Base-by-base conservation (phyloP, 345 rosid species). In the Triadica sebifera region DNA sequence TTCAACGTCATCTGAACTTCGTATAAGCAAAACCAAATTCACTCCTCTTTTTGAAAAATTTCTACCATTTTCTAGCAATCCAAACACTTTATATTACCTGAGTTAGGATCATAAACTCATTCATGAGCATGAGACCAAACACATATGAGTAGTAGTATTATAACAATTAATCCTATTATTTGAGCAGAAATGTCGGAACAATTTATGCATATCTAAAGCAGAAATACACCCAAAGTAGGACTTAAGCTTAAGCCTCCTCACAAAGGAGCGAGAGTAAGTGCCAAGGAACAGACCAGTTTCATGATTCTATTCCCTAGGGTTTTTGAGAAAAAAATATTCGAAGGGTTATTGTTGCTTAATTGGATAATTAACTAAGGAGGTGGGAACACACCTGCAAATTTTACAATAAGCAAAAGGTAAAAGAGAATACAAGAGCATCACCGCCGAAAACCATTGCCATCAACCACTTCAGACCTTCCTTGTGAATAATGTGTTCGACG, bases 381-480 rank as follows among this genome's bases (percentile, higher is more conserved):
- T 53, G 43, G 65, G 50, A 67, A 39, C 50, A 43, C 17, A 41
- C 67, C 62, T 38, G 67, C 25, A 29, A 39, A 41, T 47, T 51
- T 61, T 38, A 72, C 16, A 58, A 47, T 38, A 39, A 19, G 22
- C 12, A 50, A 37, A 66, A 65, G 50, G 13, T 17, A 65, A 65
- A 70, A 34, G 16, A 13, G 17, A 49, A 20, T 8, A 20, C 39
- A 75, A 66, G 77, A 22, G n/a, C 58, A 29, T 85, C 82, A 89
- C 11, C 95, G 92, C 19, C 97, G 85, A 75, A 95, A 95, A 29
- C 97, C 96, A 81, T 90, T 91, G 81, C 97, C 88, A 84, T 89
- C 89, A 24, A 81, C 73, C 19, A 80, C 87, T 80, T 81, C 93
- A 57, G 81, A 75, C 78, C 91, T 87, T 4, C 93, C 91, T 74